Conservation (phyloP, 2,329 filamentous ascomycete genomes). For the Beauveria sp. region DNA sequence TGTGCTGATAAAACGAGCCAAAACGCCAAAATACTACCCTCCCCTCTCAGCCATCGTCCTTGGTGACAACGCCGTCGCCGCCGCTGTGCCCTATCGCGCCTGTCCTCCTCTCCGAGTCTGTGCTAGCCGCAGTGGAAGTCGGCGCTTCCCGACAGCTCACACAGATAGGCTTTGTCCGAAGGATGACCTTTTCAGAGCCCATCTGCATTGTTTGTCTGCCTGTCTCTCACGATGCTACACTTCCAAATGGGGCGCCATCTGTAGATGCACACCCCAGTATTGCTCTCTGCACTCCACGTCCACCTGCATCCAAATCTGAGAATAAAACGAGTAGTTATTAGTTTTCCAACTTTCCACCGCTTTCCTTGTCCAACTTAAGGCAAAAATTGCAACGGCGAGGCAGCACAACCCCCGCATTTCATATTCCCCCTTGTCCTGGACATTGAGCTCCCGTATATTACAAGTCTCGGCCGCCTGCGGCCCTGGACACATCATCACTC, state of each 20-base stretch:
- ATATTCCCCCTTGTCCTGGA: background rate
- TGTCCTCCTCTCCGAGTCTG: background rate
- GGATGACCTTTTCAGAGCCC: background rate
- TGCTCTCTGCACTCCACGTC: background rate
- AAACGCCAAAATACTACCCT: no score
- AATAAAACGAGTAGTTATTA: background rate
- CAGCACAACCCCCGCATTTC: background rate
- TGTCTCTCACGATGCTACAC: background rate
- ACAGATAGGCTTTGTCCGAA: conserved; percentile 6
- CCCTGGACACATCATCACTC: no score
- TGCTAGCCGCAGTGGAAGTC: conserved; percentile 1
- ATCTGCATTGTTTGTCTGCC: background rate
- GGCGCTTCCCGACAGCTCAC: conserved; percentile 1
- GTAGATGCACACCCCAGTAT: background rate
- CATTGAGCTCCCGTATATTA: background rate
- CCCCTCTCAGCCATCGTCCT: background rate
- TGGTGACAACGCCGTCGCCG: background rate
- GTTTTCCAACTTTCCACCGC: background rate
- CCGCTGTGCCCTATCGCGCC: background rate
- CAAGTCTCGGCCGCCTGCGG: background rate
- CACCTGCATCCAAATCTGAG: background rate
- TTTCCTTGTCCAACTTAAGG: background rate
- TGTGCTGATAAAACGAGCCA: background rate
- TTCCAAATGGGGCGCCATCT: background rate
- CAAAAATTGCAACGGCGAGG: background rate